Evolutionary conservation across 257 asterid species (phyloP).

Genomic region (Prunella vulgaris): DNA sequence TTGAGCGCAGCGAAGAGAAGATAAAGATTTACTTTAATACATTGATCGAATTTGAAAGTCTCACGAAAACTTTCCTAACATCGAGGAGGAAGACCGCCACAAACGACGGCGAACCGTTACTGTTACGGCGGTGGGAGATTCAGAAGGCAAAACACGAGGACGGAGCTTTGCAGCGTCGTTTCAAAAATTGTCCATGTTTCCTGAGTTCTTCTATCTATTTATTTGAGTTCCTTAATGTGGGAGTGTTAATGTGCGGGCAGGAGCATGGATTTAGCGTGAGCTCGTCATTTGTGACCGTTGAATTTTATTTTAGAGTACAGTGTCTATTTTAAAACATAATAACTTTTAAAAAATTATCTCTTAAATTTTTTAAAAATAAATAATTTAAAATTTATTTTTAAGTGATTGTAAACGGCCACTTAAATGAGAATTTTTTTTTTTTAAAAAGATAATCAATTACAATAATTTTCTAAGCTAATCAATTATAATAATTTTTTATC

Average conservation of each 20-base stretch:
- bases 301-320: background rate
- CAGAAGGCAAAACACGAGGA: slow-evolving; percentile 3
- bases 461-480: too few relatives aligned
- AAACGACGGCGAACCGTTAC: slow-evolving; percentile 49
- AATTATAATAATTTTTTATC: too few relatives aligned
- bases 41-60: background rate
- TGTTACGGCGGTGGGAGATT: slow-evolving; percentile 21
- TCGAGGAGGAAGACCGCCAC: slow-evolving; percentile 25
- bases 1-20: slow-evolving; percentile 16
- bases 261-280: slow-evolving; percentile 20
- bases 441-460: too few relatives aligned
- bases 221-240: slow-evolving; percentile 17
- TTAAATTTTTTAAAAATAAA: too few relatives aligned
- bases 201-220: slow-evolving; percentile 12
- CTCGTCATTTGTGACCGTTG: background rate
- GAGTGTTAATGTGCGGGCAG: slow-evolving; percentile 18
- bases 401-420: too few relatives aligned
- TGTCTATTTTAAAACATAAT: too few relatives aligned
- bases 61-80: background rate
- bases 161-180: slow-evolving; percentile 18
- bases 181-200: background rate
- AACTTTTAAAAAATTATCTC: too few relatives aligned
- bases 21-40: background rate
- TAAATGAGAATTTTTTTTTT: too few relatives aligned
- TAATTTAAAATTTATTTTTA: too few relatives aligned